Evolutionary conservation across 2,329 filamentous ascomycete species (phyloP), one percentile per base, ranked within the genome.

Genomic region (Metarhizium guizhouense): DNA sequence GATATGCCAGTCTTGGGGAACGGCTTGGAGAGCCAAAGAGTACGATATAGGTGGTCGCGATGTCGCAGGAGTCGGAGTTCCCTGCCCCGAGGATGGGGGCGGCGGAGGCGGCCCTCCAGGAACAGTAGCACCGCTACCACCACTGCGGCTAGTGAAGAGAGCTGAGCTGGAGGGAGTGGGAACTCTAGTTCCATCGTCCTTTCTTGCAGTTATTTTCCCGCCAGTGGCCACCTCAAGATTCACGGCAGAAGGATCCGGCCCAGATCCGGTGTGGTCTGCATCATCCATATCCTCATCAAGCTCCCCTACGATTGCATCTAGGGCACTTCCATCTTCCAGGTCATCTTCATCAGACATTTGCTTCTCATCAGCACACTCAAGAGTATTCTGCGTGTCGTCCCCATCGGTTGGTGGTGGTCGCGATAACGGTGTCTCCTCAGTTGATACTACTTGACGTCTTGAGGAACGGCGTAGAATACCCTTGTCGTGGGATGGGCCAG

Each of bases 1-100:
- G 58, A 99, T 91, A 65, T 99, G 93, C 94, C 94, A 99, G 66
- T 97, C 92, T 66, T 95, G 88, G 1, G 92, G 90, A 0, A 83
- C 77, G 14, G 88, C 78, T 62, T 92, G 88, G 53, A 95, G 82
- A 4, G 90, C 90, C 53, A 89, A 88, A 29, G 91, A 87, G 69
- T 96, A 96, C 0, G 91, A 90, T 71, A 90, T 83, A 2, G 86
- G 80, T 7, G 57, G 55, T 20, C 54, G 51, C 10, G 86, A 80
- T 8, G 84, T 80, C 10, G 85, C 72, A 25, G 79, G 73, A 2
- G 76, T 76, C 6, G 79, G 73, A 4, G 77, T 73, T 59, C 68
- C 72, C 58, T 75, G 76, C 40, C 66, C 69, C 43, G 70, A 67
- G 51, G 56, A 18, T 4, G 52, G 47, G 11, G 53, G 55, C 34